Evolutionary conservation across 352 stramenopile species (phyloP), one percentile per base, ranked within the genome.

Genomic region (Globisporangium paddicum): DNA sequence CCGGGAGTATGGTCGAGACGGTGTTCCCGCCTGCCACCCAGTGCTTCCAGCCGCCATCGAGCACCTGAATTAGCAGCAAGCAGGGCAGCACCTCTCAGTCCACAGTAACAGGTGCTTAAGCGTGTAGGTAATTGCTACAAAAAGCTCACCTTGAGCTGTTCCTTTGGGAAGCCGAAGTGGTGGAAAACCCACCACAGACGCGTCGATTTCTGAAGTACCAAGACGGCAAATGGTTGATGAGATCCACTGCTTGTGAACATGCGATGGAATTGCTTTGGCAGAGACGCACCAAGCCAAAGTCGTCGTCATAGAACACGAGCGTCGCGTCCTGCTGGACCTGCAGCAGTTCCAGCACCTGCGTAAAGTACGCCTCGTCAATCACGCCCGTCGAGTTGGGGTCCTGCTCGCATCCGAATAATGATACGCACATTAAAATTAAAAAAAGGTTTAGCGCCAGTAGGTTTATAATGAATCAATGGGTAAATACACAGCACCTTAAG

Each of bases 271-370:
- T n/a, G n/a, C n/a, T n/a, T n/a, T n/a, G n/a, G n/a, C n/a, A n/a
- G n/a, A n/a, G 2, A 52, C 60, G 23, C 67, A 87, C 77, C 48
- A 91, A 69, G 51, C 80, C 82, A 44, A 82, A 70, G 26, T 86
- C 67, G 44, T 93, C 80, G 60, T 91, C 83, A 63, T 93, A 93
- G 50, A 93, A 88, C 16, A 93, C 81, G 18, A 93, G 56, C 41
- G 76, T 88, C 21, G 67, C 71, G 47, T 86, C 67, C 13, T 64
- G 66, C 8, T 76, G 64, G 26, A 90, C 60, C 18, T 73, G 59
- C 38, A 90, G 35, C 23, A 68, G 56, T 32, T 82, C 68, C 19
- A 87, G 23, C 4, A 82, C 40, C 42, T 79, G 63, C 30, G 60
- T 19, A 60, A 89, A 89, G 45, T 80, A 63, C 19, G 66, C 34